Conservation (phyloP, 352 stramenopile species). For the Plasmopara viticola region DNA sequence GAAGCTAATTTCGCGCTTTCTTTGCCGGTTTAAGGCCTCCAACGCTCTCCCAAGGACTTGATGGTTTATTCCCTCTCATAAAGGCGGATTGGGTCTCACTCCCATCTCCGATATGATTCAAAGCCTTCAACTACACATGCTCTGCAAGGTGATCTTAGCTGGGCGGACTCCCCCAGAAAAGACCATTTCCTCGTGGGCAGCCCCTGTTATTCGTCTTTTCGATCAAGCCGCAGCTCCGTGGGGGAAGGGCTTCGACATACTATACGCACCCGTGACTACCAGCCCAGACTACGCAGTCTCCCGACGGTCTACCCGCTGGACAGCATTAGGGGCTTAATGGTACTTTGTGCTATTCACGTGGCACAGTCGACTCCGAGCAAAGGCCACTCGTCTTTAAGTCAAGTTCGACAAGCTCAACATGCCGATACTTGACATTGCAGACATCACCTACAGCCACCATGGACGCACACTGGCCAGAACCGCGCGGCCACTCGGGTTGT, state of each 20-base stretch:
- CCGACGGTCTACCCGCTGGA: not conserved
- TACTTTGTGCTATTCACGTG: not conserved
- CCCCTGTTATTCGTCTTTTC: not conserved
- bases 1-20: not conserved
- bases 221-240: not conserved
- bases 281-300: not conserved
- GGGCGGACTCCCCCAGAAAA: not conserved
- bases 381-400: not conserved
- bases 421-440: not conserved
- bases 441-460: not conserved
- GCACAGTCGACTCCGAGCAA: not conserved
- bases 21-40: not conserved
- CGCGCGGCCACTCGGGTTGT: not conserved
- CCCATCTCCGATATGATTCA: not conserved
- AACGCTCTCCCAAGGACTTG: not conserved
- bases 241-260: not conserved
- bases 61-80: not conserved
- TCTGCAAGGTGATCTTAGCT: not conserved
- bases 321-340: not conserved
- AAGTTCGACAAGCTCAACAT: not conserved
- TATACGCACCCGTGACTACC: not conserved
- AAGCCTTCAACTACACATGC: not conserved
- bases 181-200: not conserved
- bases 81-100: not conserved
- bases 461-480: not conserved